phyloP scores from a whole-genome alignment of 2,329 filamentous ascomycete genomes.

The Ustulina deusta region DNA sequence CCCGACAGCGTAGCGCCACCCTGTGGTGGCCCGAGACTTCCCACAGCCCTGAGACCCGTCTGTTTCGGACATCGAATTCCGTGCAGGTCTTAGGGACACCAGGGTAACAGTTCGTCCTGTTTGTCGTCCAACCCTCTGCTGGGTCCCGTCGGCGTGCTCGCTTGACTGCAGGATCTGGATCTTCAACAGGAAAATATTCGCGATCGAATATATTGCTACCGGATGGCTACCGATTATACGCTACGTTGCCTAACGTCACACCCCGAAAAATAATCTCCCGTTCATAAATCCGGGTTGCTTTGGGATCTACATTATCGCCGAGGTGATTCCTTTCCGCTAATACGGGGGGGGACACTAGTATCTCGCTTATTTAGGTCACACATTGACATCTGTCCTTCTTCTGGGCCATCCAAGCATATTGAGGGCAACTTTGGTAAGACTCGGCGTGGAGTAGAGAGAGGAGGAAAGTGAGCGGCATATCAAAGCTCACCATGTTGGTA shows the following conservation, averaged over 20 bases:
- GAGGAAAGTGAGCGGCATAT: not conserved
- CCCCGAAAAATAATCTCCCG: not conserved
- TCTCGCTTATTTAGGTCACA: slow-evolving; percentile 34
- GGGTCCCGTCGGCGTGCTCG: slow-evolving; percentile 41
- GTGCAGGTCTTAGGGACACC: slow-evolving; percentile 28
- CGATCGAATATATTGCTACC: slow-evolving; percentile 32
- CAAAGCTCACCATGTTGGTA: not conserved
- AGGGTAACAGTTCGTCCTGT: slow-evolving; percentile 24
- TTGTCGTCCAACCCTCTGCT: slow-evolving; percentile 37
- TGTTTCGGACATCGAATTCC: slow-evolving; percentile 37
- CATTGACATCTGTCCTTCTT: slow-evolving; percentile 1
- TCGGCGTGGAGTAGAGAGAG: not conserved
- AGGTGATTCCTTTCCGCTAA: not conserved
- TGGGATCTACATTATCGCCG: slow-evolving; percentile 6
- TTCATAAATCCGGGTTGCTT: slow-evolving; percentile 16
- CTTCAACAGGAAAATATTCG: slow-evolving; percentile 47
- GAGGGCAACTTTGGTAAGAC: slow-evolving; percentile 9
- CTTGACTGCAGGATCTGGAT: slow-evolving; percentile 47
- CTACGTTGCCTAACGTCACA: slow-evolving; percentile 13
- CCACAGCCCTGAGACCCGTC: slow-evolving; percentile 23
- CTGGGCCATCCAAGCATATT: not conserved
- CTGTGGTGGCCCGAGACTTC: slow-evolving; percentile 35
- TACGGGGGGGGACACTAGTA: not conserved
- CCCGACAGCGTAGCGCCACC: slow-evolving; percentile 24
- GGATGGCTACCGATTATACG: slow-evolving; percentile 32